Base-by-base conservation (phyloP, 129 eudicot genomes). In the Artemisia argyi region DNA sequence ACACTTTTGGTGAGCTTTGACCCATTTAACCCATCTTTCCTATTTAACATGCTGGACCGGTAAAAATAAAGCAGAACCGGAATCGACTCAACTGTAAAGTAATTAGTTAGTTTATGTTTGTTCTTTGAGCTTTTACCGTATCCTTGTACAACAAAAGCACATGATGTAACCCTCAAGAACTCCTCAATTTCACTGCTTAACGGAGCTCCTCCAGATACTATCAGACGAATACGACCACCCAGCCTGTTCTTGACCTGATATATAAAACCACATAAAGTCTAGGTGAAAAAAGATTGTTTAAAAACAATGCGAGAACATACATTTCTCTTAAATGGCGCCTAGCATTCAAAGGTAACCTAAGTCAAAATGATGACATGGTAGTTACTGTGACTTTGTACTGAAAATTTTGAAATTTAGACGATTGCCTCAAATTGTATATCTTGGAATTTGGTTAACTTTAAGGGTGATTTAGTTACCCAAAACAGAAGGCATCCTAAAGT, bases 191-290 rank as follows among this genome's bases (percentile, higher is more conserved):
- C 99, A 55, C 76, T 83, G 83, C 99, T 79, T 73, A 88, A 80
- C 2, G 97, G 96, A 56, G 99, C 99, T 71, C 97, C 97, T 60
- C 99, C 99, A 15, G 97, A 90, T 60, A 95, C 97, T 44, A 95
- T 86, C 17, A 95, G 87, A 51, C 99, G 91, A 73, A 95, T 58
- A 49, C 96, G 80, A 14, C 99, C 99, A 61, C 99, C 99, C 56
- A 95, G 71, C 71, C 83, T 85, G 77, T 80, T 76, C 73, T 88
- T 95, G n/a, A 91, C 92, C 98, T 92, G 39, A 48, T 56, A 11
- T 50, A 47, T 68, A 66, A n/a, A 35, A 35, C 42, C 42, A 35
- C 42, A 35, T 35, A 35, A 8, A 57, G 12, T 50, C 20, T 32
- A 32, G 69, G 20, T 42, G 53, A 61, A 60, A 71, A 56, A 11